phyloP scores from a whole-genome alignment of 768 basidiomycete species.

The Calocera cornea region DNA sequence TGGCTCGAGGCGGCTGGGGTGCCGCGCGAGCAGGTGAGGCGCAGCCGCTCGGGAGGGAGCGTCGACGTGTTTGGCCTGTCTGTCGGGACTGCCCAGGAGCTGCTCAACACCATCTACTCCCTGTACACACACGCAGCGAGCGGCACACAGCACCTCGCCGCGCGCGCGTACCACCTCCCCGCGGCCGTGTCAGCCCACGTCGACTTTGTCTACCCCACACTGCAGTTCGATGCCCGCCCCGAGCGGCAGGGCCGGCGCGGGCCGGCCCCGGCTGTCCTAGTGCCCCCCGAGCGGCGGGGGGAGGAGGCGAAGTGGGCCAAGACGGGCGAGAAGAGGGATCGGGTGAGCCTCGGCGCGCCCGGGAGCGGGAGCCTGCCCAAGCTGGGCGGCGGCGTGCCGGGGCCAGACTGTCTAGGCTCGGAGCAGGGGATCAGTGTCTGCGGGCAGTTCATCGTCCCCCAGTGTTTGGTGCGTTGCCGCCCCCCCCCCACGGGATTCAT shows the following conservation, averaged over 20 bases:
- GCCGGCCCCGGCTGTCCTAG: too few species aligned
- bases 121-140: not conserved
- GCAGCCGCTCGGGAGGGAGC: not conserved
- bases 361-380: not conserved
- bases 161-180: not conserved
- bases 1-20: conserved; percentile 33
- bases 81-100: not conserved
- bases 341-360: not conserved
- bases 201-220: conserved; percentile 12
- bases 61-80: not conserved
- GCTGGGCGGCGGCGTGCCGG: not conserved
- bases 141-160: not conserved
- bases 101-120: not conserved
- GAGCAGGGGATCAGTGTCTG: not conserved
- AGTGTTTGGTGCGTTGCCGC: not conserved
- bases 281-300: too few species aligned
- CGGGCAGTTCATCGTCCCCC: not conserved
- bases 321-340: not conserved
- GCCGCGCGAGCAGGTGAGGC: not conserved
- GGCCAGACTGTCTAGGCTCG: conserved; percentile 1
- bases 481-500: too few species aligned
- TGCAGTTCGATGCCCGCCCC: conserved; percentile 8
- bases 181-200: conserved; percentile 3
- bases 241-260: not conserved
- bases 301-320: not conserved